These are phyloP conservation scores for Diplocarpon mali DNA, from an alignment of 2,329 filamentous ascomycete genomes.

Conservation along the genomic window DNA sequence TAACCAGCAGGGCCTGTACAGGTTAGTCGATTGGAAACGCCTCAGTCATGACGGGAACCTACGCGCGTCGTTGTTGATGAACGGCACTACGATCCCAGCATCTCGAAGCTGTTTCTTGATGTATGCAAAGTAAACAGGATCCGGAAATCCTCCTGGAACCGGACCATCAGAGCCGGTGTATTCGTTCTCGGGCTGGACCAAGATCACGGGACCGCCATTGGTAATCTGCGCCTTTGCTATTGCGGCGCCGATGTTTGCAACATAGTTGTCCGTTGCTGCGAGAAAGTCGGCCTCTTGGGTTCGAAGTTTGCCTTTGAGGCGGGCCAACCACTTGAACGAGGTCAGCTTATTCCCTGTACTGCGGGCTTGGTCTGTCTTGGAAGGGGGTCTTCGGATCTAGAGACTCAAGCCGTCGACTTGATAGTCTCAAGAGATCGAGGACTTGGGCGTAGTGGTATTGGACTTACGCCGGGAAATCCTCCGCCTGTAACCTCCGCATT, in stretches of 20 bases:
- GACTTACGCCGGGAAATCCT: conserved; percentile 53
- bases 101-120: conserved; percentile 57
- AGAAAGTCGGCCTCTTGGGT: conserved; percentile 52
- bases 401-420: too few species aligned
- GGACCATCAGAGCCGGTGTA: conserved; percentile 44
- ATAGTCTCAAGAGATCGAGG: too few species aligned
- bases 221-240: conserved; percentile 72
- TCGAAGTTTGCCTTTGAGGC: conserved; percentile 52
- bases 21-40: conserved; percentile 3
- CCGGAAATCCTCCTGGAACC: conserved; percentile 44
- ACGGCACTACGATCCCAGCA: conserved; percentile 61
- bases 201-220: conserved; percentile 68
- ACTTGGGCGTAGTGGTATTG: too few species aligned
- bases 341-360: too few species aligned
- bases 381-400: too few species aligned
- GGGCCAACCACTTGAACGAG: conserved; percentile 48
- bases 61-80: conserved; percentile 63
- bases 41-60: conserved; percentile 4
- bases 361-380: too few species aligned
- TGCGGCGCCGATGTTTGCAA: conserved; percentile 44
- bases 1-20: conserved; percentile 14
- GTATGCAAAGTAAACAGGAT: conserved; percentile 58
- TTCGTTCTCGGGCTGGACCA: conserved; percentile 76
- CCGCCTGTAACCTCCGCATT: conserved; percentile 69
- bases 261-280: conserved; percentile 53